Evolutionary conservation across 2,329 filamentous ascomycete genomes (phyloP).

Genomic region (Cytospora leucostoma): DNA sequence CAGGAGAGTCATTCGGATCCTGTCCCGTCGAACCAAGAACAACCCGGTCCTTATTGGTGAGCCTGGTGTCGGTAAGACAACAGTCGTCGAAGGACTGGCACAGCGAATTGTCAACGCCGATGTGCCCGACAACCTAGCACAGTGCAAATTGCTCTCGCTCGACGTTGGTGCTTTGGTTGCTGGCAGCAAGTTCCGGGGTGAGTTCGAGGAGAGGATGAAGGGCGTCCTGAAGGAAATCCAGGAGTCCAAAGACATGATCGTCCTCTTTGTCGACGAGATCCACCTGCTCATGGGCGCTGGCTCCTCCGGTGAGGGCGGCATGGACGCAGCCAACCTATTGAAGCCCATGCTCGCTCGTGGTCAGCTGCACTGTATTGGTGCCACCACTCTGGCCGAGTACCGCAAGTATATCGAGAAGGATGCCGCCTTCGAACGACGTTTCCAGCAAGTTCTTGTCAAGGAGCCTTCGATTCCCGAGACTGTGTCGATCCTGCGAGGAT

Average conservation of each 20-base stretch:
- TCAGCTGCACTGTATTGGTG: constrained; percentile 96
- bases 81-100: constrained; percentile 93
- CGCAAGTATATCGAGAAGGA: constrained; percentile 99
- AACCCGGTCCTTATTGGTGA: constrained; percentile 98
- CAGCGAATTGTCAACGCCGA: constrained; percentile 95
- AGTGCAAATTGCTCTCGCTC: constrained; percentile 90
- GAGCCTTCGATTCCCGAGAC: constrained; percentile 88
- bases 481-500: constrained; percentile 93
- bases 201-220: constrained; percentile 99
- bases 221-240: constrained; percentile 96
- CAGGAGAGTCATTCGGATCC: constrained; percentile 83
- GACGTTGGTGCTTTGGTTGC: constrained; percentile 95
- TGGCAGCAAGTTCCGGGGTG: constrained; percentile 96
- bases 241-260: constrained; percentile 92
- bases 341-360: constrained; percentile 98
- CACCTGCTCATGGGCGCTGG: constrained; percentile 98
- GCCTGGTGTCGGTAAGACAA: constrained; percentile 97
- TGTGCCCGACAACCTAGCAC: constrained; percentile 91
- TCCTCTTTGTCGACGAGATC: constrained; percentile 98
- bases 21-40: constrained; percentile 95
- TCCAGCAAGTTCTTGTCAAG: constrained; percentile 97
- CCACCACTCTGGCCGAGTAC: constrained; percentile 93
- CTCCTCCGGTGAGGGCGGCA: constrained; percentile 90
- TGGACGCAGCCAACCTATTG: constrained; percentile 96
- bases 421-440: constrained; percentile 94